phyloP scores from a whole-genome alignment of 1,139 yeast genomes.

The Suhomyces yuchorum region DNA sequence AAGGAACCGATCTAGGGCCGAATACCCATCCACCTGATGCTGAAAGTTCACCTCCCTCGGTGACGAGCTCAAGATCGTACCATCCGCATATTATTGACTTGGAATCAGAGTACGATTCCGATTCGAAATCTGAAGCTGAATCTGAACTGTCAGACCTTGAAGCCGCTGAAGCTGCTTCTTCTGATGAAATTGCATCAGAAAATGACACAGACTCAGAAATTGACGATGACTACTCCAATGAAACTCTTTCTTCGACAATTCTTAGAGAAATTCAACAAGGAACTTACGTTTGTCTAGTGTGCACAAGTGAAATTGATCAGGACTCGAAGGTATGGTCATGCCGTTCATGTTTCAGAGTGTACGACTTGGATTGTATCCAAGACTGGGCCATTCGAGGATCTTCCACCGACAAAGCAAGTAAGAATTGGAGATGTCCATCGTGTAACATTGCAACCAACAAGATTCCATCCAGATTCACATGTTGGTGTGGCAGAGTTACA shows the following conservation, averaged over 20 bases:
- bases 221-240: conserved; percentile 29
- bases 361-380: conserved; percentile 75
- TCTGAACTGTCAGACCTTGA: conserved; percentile 1
- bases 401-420: conserved; percentile 51
- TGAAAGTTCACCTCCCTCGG: neutral
- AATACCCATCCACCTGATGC: conserved; percentile 1
- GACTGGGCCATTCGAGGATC: conserved; percentile 84
- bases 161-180: conserved; percentile 3
- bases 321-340: conserved; percentile 76
- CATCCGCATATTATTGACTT: conserved; percentile 20
- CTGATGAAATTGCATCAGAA: conserved; percentile 1
- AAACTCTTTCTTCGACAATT: conserved; percentile 42
- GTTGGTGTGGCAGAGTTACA: conserved; percentile 87
- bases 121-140: conserved; percentile 10
- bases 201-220: conserved; percentile 10
- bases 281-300: conserved; percentile 74
- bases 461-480: conserved; percentile 65
- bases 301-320: conserved; percentile 79
- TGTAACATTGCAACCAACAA: conserved; percentile 61
- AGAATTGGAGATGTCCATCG: conserved; percentile 86
- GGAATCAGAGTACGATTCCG: conserved; percentile 19
- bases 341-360: conserved; percentile 69
- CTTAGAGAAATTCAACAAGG: conserved; percentile 64
- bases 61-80: conserved; percentile 6
- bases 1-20: conserved; percentile 5